phyloP scores from a whole-genome alignment of 2,329 filamentous ascomycete species.

The Penicillium thymicola region DNA sequence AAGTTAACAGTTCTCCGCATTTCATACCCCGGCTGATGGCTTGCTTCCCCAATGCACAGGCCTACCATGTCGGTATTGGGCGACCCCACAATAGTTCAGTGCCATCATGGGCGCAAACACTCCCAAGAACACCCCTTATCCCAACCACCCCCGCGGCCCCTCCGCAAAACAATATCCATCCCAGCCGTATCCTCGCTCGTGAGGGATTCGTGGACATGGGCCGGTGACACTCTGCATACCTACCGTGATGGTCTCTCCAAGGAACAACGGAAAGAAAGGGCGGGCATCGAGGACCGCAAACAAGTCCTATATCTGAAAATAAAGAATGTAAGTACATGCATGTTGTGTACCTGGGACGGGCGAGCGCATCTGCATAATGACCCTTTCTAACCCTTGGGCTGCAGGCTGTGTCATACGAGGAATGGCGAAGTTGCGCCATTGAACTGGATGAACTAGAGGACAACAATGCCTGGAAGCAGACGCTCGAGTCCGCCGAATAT shows the following conservation, averaged over 20 bases:
- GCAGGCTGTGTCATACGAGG: conserved; percentile 64
- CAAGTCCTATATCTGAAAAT: conserved; percentile 63
- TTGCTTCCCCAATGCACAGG: conserved; percentile 22
- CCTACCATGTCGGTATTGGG: conserved; percentile 33
- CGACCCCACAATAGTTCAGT: conserved; percentile 32
- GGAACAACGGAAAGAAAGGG: conserved; percentile 49
- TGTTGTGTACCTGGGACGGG: background rate
- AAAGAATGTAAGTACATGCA: conserved; percentile 56
- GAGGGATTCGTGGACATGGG: conserved; percentile 34
- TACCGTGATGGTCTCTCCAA: conserved; percentile 54
- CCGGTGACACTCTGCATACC: conserved; percentile 32
- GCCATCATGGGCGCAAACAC: conserved; percentile 24
- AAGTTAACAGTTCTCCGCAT: background rate
- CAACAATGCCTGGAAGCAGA: conserved; percentile 76
- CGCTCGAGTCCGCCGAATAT: conserved; percentile 66
- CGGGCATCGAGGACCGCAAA: conserved; percentile 56
- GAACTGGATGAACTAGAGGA: conserved; percentile 77
- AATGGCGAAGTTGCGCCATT: conserved; percentile 73
- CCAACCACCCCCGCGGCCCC: conserved; percentile 13
- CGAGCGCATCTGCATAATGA: conserved; percentile 9
- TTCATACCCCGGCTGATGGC: conserved; percentile 23
- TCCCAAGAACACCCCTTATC: conserved; percentile 3
- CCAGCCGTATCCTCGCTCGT: conserved; percentile 36
- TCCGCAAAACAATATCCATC: conserved; percentile 30
- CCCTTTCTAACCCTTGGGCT: conserved; percentile 10